Evolutionary conservation across 75 land plant genomes (phyloP).

Genomic region (Sequoia sempervirens): DNA sequence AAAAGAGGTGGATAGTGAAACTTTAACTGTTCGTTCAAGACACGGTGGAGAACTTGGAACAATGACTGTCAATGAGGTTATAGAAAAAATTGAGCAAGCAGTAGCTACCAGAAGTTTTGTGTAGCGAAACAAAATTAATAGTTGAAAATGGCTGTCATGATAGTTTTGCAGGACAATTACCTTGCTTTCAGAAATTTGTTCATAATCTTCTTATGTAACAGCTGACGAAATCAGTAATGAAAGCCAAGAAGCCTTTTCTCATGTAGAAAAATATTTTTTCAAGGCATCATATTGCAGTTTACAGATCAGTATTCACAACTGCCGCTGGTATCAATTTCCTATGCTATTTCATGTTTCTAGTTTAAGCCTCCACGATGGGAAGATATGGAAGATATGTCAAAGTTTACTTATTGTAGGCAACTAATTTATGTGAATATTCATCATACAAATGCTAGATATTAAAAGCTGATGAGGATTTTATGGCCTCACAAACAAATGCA

Average conservation of each 20-base stretch:
- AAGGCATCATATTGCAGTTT: neutral
- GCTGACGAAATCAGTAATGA: neutral
- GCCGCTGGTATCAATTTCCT: neutral
- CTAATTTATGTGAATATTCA: neutral
- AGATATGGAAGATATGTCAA: neutral
- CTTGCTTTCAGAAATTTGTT: neutral
- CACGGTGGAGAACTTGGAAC: conserved; percentile 86
- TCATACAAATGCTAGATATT: neutral
- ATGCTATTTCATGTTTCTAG: neutral
- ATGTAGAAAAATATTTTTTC: neutral
- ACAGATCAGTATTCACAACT: neutral
- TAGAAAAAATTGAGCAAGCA: conserved; percentile 44
- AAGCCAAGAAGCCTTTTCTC: neutral
- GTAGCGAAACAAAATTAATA: conserved; percentile 11
- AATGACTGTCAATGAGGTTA: conserved; percentile 61
- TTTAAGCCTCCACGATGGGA: neutral
- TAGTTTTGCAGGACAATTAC: neutral
- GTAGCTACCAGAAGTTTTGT: conserved; percentile 55
- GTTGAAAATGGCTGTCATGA: neutral
- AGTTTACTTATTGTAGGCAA: neutral
- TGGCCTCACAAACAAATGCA: neutral
- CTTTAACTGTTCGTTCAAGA: conserved; percentile 85
- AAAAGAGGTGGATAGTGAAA: conserved; percentile 78
- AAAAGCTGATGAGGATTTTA: neutral
- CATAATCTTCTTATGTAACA: neutral